Base-by-base conservation (phyloP, 169 alveolate genomes). In the Plasmodium chabaudi region DNA sequence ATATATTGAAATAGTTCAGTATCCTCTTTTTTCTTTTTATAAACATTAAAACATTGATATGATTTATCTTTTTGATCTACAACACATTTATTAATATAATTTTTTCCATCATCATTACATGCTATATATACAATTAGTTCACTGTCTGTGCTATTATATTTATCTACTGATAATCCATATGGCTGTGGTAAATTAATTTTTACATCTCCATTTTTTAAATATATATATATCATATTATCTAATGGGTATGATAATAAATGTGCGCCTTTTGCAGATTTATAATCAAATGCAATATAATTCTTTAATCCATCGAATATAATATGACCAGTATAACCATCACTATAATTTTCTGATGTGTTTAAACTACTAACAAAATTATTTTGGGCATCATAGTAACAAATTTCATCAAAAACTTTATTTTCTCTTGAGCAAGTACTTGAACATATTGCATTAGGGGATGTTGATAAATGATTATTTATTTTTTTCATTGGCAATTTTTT, bases 271-370 rank as follows among this genome's bases (percentile, higher is more conserved):
- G 5, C 17, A 0, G 73, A 68, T n/a, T 82, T 82, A 27, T 82
- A 82, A 68, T 82, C 90, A 56, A 82, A 82, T 21, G 86, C 90
- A 21, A 82, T 56, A 67, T 34, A 67, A 53, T 68, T 34, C 68
- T 67, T 82, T 6, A 67, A 13, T 12, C 90, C 90, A 13, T 82
- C 90, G 27, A 82, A 82, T 10, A 67, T 12, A 71, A 67, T 67
- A 56, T 51, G 51, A 2, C 86, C 84, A 25, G 7, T 55, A 60
- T 55, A 82, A 25, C 55, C 34, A 1, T 44, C 34, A 46, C 57
- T 82, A 61, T 82, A 82, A 21, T 67, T 65, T 13, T 42, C 72
- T 9, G 49, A n/a, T 15, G n/a, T 42, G 53, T 68, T 65, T 5
- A 82, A 19, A 13, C 44, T 1, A 46, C 86, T 82, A 2, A 82